phyloP scores from a whole-genome alignment of 805 yeast genomes.

The Candida insectalens region DNA sequence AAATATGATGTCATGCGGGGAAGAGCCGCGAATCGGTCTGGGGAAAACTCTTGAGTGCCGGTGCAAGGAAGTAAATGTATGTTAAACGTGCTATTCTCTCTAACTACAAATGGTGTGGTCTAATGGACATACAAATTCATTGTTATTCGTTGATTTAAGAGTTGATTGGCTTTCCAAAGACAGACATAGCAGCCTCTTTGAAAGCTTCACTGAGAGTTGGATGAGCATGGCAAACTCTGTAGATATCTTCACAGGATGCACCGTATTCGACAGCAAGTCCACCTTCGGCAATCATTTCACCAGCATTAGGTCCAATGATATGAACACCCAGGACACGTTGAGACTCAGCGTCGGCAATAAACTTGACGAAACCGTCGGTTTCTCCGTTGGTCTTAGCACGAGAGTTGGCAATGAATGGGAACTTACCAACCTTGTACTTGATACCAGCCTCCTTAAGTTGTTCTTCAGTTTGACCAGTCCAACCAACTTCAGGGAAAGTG shows the following conservation, averaged over 20 bases:
- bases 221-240: slow-evolving; percentile 97
- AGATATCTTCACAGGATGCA: slow-evolving; percentile 95
- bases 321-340: slow-evolving; percentile 95
- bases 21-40: no score
- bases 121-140: background rate
- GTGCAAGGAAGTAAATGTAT: no score
- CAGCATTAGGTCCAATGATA: slow-evolving; percentile 96
- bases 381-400: slow-evolving; percentile 98
- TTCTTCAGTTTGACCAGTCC: slow-evolving; percentile 91
- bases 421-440: slow-evolving; percentile 89
- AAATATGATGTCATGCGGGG: background rate
- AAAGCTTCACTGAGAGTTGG: slow-evolving; percentile 97
- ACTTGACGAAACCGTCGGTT: slow-evolving; percentile 95
- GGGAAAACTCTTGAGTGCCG: no score
- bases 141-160: slow-evolving; percentile 31
- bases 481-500: slow-evolving; percentile 98
- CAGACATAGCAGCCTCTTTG: slow-evolving; percentile 94
- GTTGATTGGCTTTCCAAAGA: slow-evolving; percentile 88
- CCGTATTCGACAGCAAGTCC: slow-evolving; percentile 98
- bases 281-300: slow-evolving; percentile 99
- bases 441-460: slow-evolving; percentile 61
- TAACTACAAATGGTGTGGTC: no score
- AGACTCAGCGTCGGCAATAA: slow-evolving; percentile 93
- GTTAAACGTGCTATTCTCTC: no score
- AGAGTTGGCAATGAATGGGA: slow-evolving; percentile 98